Evolutionary conservation across 2,329 filamentous ascomycete genomes (phyloP), one percentile per base, ranked within the genome.

Genomic region (Phaeosphaeriaceae sp.): DNA sequence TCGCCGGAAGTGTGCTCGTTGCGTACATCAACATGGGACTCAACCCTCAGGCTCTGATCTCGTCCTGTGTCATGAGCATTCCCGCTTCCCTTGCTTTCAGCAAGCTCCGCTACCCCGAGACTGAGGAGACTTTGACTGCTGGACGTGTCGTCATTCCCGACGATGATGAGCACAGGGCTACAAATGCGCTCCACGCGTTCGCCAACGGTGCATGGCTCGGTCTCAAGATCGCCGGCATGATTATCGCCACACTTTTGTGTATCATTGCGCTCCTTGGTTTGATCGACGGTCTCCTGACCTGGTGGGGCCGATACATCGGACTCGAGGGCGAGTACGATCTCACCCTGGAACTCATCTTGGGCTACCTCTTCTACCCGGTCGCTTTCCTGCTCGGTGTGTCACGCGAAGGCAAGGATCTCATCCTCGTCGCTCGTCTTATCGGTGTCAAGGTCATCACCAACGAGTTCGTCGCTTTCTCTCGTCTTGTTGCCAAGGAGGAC

Each of bases 41-140:
- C 55, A 95, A 93, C 77, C 84, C 91, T 0, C 91, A 96, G 76
- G 93, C 92, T 2, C 84, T 97, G 49, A 90, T 97, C 26, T 97
- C 92, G 1, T 94, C 91, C 8, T 97, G 93, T 75, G 93, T 97
- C 77, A 97, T 97, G 94, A 94, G 91, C 69, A 97, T 97, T 64
- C 94, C 94, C 0, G 93, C 93, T 1, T 96, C 93, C 3, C 85
- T 97, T 15, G 93, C 93, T 52, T 89, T 95, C 61, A 94, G 91
- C 64, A 97, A 97, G 81, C 85, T 97, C 70, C 90, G 94, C 57
- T 97, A 91, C 77, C 94, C 94, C 2, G 94, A 97, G 80, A 90
- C 88, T 2, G 92, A 97, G 77, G 91, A 94, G 78, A 91, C 92
- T 0, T 83, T 97, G 35, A 97, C 93, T 0, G 90, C 91, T 4